A percentile compares a stretch with the other conserved stretches of the same genome.
These are phyloP conservation scores for Hypoxylon perforatum DNA, from an alignment of 495 filamentous ascomycete genomes.

Conservation along the genomic window DNA sequence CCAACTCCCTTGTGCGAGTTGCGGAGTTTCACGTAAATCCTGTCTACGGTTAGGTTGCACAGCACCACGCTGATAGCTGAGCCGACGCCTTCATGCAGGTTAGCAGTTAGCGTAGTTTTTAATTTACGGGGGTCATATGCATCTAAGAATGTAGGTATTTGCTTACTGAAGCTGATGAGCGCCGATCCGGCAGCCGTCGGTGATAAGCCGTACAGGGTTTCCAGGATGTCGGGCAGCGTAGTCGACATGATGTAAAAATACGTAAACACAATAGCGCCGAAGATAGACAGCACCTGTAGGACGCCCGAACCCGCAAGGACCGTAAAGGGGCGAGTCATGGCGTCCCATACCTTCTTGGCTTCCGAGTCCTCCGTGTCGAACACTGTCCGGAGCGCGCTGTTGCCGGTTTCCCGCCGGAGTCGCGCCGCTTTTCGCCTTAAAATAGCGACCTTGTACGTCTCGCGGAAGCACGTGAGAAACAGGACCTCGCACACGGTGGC, in stretches of 20 bases:
- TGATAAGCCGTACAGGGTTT: slow-evolving; percentile 57
- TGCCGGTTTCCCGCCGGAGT: slow-evolving; percentile 55
- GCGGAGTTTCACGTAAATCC: slow-evolving; percentile 62
- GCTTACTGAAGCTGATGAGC: slow-evolving; percentile 65
- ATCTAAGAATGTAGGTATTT: not conserved
- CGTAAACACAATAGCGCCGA: slow-evolving; percentile 60
- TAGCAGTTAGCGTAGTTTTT: slow-evolving; percentile 38
- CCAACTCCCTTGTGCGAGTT: slow-evolving; percentile 49
- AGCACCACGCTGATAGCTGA: slow-evolving; percentile 59
- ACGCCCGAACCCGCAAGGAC: slow-evolving; percentile 62
- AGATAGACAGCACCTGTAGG: slow-evolving; percentile 60
- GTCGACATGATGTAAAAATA: slow-evolving; percentile 66
- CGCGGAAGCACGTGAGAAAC: slow-evolving; percentile 58
- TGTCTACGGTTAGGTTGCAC: slow-evolving; percentile 60
- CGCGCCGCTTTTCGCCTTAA: slow-evolving; percentile 54
- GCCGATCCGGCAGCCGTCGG: slow-evolving; percentile 58
- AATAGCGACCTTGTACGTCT: slow-evolving; percentile 64
- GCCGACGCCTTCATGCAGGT: slow-evolving; percentile 57
- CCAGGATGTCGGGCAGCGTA: slow-evolving; percentile 63
- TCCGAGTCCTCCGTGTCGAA: slow-evolving; percentile 48
- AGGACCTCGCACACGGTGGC: slow-evolving; percentile 59
- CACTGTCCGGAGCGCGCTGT: slow-evolving; percentile 56
- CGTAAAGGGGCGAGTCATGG: slow-evolving; percentile 58
- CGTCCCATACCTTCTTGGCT: slow-evolving; percentile 45
- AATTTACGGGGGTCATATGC: not conserved